Conservation (phyloP, 768 basidiomycete genomes). For the Russula brevipes region DNA sequence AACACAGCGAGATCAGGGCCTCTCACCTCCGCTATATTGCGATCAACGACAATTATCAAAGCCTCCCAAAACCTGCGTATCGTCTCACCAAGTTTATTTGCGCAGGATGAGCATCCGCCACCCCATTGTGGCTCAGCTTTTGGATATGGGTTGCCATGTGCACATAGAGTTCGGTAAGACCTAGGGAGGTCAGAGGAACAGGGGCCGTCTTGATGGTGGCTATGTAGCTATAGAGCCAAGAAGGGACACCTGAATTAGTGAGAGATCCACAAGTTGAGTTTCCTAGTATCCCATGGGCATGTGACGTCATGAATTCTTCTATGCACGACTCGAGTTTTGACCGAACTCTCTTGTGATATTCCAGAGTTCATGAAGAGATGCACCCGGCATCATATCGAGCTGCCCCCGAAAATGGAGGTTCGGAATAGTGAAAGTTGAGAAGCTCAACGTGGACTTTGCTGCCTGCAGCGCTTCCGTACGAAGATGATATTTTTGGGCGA, state of each 20-base stretch:
- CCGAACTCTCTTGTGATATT: not conserved
- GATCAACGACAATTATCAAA: not conserved
- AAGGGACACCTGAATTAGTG: not conserved
- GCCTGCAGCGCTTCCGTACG: conserved; percentile 8
- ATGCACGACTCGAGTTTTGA: not conserved
- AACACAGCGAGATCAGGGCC: not conserved
- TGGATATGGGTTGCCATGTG: not conserved
- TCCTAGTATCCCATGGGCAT: not conserved
- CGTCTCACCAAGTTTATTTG: not conserved
- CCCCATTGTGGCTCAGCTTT: not conserved
- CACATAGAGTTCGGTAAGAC: not conserved
- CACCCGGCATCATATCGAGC: not conserved
- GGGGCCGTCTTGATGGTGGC: not conserved
- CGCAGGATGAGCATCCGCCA: not conserved
- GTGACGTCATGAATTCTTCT: not conserved
- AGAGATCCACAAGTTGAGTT: not conserved
- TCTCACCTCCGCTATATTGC: not conserved
- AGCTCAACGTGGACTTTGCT: not conserved
- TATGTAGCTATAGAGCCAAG: not conserved
- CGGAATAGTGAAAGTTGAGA: not conserved
- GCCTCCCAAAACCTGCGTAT: conserved; percentile 3
- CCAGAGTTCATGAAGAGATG: conserved; percentile 6
- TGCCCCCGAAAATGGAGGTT: not conserved
- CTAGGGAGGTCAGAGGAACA: not conserved
- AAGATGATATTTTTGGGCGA: conserved; percentile 2